Evolutionary conservation across 768 basidiomycete species (phyloP), one percentile per base, ranked within the genome.

Genomic region (Paxillus ammoniavirescens): DNA sequence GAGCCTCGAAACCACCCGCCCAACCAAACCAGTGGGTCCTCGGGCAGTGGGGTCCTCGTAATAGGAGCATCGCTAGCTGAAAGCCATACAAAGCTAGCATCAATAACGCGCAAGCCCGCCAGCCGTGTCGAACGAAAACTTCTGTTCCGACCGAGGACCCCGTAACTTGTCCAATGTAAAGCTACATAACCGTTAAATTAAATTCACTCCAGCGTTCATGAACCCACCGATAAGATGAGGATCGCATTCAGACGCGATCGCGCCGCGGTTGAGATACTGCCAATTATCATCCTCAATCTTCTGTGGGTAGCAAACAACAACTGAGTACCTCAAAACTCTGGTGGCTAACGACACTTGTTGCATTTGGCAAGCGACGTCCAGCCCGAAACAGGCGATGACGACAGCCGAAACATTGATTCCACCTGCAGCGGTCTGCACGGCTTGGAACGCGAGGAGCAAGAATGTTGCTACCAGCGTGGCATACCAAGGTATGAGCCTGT

Each of bases 151-250:
- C 84, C 0, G 87, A 77, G 0, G 90, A 91, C 14, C 91, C 91
- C 70, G 87, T 84, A 8, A 92, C 87, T 73, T 93, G 90, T 0
- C 91, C 91, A 21, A 89, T 77, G 68, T 91, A 90, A 28, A 87
- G 57, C 72, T 76, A 47, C 23, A 23, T 12, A 21, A 47, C 8
- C 44, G 37, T 41, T 48, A 3, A 35, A 47, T 15, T 17, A 35
- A 38, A n/a, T 10, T 18, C 12, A 26, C 6, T 7, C 1, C 40
- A 42, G 17, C 43, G 42, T 35, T 13, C 2, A 26, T 26, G 14
- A 42, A 66, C 78, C 56, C 63, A 86, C 87, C 2, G 84, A 82
- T 50, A 93, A 73, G 43, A 93, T 80, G 42, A 84, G 75, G 42
- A 91, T 78, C 1, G 91, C 90, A 58, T 93, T 93, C 10, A 95